Evolutionary conservation across 2,329 filamentous ascomycete genomes (phyloP), one percentile per base, ranked within the genome.

Genomic region (Daldinia eschscholtzii): DNA sequence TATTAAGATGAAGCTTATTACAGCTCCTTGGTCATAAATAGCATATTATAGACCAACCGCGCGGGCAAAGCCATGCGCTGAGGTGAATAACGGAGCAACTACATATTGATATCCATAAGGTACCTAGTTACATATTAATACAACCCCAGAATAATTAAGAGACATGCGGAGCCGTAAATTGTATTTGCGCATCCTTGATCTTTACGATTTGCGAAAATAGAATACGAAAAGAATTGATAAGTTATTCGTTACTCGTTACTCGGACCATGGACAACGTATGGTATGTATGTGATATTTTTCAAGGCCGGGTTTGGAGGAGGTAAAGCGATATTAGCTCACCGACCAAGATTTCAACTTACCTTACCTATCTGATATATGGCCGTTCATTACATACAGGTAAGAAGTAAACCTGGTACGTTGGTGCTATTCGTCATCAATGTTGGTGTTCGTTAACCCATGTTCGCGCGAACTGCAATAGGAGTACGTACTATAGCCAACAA

Each of bases 1-100:
- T 61, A 39, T 61, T 71, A 67, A 69, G 64, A 71, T 68, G 70
- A 68, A 62, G 67, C 70, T 72, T 70, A 72, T 68, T 69, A 66
- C 44, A 61, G 26, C 42, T 66, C 68, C 65, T 23, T 52, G 42
- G 57, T 67, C 12, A 68, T 71, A 68, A 69, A 39, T 52, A 35
- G 12, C 13, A 44, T 37, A 68, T 57, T 67, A 70, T 67, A 57
- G 39, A 66, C 23, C 20, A 57, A 50, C 26, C 33, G 30, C 53
- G 28, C 60, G 60, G 35, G 64, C 53, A 60, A 9, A 56, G 61
- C 35, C 20, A 46, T 55, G 52, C 42, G 12, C 30, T 28, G 53
- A 67, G 57, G 35, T 48, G 44, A 64, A 65, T 35, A 35, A 64
- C 50, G 41, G 26, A 61, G 42, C 48, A 59, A 59, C 41, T 63